Base-by-base conservation (phyloP, 768 basidiomycete species). In the Gyrodon lividus region DNA sequence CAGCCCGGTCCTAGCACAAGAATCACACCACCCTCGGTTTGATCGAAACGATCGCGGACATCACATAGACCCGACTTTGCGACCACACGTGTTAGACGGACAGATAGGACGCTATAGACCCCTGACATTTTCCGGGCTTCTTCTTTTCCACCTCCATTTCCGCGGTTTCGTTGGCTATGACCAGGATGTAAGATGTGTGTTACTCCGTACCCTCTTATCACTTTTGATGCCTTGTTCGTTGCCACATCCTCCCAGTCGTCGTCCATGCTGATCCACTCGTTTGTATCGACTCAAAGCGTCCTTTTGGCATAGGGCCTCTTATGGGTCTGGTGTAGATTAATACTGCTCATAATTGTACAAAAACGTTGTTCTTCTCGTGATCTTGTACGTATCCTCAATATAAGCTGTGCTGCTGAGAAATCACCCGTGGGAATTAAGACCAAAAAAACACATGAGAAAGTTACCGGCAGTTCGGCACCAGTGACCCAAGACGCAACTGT, bases 281-380 rank as follows among this genome's bases (percentile, higher is more conserved):
- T 39, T 47, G 46, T 39, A 47, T 39, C 37, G 52, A 51, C 53
- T 55, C 10, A 34, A 58, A 52, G 37, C 44, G 50, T 48, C 38
- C 54, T 58, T 59, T 63, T 60, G 56, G 59, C 50, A 53, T n/a
- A 46, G 54, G 55, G 50, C 55, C 55, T 52, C 58, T n/a, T 54
- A 53, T 55, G 59, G 61, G 59, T 51, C 43, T 55, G 59, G 60
- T 46, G 43, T 67, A 65, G 64, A 67, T 54, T 65, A 67, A 49
- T 60, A 54, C 52, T 49, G 48, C 51, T 64, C 52, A 47, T 65
- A 67, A 60, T 62, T 62, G 57, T 66, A 67, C 57, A 14, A 52
- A 41, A 28, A 13, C 1, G 12, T 31, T 26, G 16, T 14, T 28
- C 10, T 26, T 26, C 14, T 26, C 33, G 34, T 14, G n/a, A n/a